These are phyloP conservation scores for Termitomyces sp. DNA, from an alignment of 768 basidiomycete genomes.

Conservation along the genomic window DNA sequence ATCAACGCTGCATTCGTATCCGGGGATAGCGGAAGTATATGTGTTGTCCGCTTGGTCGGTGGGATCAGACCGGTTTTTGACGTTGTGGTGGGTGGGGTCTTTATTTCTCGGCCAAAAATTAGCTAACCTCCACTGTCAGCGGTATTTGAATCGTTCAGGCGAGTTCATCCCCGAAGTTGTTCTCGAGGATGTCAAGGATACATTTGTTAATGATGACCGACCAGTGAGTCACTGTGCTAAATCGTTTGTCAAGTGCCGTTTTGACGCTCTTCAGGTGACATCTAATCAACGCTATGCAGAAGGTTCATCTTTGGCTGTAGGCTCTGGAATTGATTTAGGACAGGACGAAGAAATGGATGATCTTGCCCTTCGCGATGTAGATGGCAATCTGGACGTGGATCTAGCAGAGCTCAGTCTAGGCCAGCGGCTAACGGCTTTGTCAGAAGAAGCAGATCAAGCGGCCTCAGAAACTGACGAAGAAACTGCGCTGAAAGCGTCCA, in stretches of 20 bases:
- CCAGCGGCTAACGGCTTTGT: constrained; percentile 76
- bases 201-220: constrained; percentile 1
- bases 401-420: constrained; percentile 90
- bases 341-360: constrained; percentile 54
- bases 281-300: constrained; percentile 68
- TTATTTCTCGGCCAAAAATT: background rate
- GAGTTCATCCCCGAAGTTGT: constrained; percentile 46
- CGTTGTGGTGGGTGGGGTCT: constrained; percentile 41
- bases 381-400: constrained; percentile 75
- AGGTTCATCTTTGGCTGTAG: constrained; percentile 51
- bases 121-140: constrained; percentile 26
- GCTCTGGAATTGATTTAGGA: constrained; percentile 62
- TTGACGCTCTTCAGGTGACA: constrained; percentile 25
- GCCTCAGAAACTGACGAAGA: constrained; percentile 49
- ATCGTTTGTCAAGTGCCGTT: background rate
- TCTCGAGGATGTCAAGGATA: constrained; percentile 32
- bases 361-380: constrained; percentile 40
- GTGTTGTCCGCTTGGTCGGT: constrained; percentile 48
- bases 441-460: constrained; percentile 39
- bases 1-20: constrained; percentile 42
- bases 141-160: constrained; percentile 48
- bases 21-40: constrained; percentile 36
- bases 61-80: constrained; percentile 59
- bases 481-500: constrained; percentile 20
- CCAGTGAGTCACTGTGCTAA: background rate